Base-by-base conservation (phyloP, 2,329 filamentous ascomycete species). In the Aspergillus oerlinghausenensis region DNA sequence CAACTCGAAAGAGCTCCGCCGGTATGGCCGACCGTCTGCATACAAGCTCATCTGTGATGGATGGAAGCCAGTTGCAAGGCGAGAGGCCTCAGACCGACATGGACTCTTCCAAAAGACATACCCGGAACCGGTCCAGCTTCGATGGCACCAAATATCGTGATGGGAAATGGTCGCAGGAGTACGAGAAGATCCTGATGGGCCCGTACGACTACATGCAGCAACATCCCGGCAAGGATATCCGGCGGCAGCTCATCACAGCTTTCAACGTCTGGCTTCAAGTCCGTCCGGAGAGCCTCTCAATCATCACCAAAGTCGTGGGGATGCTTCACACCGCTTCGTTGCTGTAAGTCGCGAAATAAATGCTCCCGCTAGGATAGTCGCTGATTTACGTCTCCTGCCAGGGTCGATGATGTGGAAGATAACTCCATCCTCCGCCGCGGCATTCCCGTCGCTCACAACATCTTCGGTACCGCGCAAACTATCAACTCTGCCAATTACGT, bases 1-100 rank as follows among this genome's bases (percentile, higher is more conserved):
- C 89, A 21, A 86, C 87, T 3, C 83, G 89, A 60, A 90, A 86
- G 49, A 91, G 88, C 55, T 89, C 87, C 1, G 85, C 83, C 55
- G 79, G 80, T 61, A 78, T 80, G 60, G 62, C 67, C 60, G 75
- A 72, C 65, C 67, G 69, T 55, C 11, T 43, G 40, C 26, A 38
- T 40, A 26, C 35, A 51, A 32, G 23, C 52, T 38, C 54, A 40
- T 57, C 53, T 29, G 19, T 26, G 9, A 45, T 49, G 50, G 53
- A 63, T 19, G 67, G 64, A 55, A 23, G 11, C 10, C 25, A 43
- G n/a, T 11, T 9, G 10, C 55, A 54, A 32, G 74, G 87, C 83
- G 86, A 77, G 85, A 62, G 58, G 25, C 61, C 65, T 40, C 61
- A 64, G 42, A 63, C 66, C 25, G 70, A 66, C 49, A 60, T 65